Conservation (phyloP, 345 rosid species). For the Acer negundo region DNA sequence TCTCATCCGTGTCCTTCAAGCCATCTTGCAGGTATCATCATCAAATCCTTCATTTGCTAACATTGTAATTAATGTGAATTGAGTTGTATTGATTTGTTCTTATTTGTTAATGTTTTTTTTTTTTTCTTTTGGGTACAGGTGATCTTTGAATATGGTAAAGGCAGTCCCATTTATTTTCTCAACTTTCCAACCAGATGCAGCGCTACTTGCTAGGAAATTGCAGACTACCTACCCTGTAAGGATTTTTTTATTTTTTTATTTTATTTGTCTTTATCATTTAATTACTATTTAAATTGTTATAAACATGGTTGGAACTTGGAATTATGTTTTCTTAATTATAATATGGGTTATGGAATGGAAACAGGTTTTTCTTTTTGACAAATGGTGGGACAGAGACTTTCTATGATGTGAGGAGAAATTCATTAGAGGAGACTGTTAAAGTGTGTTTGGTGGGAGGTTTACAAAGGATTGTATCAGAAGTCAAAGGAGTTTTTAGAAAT, state of each 20-base stretch:
- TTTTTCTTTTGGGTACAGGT: conserved; percentile 38
- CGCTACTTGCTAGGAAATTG: conserved; percentile 59
- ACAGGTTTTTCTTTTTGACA: conserved; percentile 81
- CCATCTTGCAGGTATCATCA: conserved; percentile 51
- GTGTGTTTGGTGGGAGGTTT: conserved; percentile 75
- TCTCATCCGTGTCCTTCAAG: conserved; percentile 60
- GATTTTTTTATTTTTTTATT: not conserved
- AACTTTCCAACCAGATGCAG: conserved; percentile 92
- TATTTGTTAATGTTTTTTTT: not conserved
- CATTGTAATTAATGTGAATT: not conserved
- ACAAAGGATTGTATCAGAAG: conserved; percentile 85
- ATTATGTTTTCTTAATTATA: not conserved
- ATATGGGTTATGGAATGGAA: not conserved
- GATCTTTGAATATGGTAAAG: conserved; percentile 55
- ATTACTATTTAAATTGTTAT: no score
- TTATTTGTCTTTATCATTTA: no score
- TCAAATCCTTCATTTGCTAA: not conserved
- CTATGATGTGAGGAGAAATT: conserved; percentile 73
- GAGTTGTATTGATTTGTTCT: no score
- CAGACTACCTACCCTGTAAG: conserved; percentile 83
- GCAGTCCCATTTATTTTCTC: conserved; percentile 84
- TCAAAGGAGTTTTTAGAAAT: conserved; percentile 72
- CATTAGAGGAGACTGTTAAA: conserved; percentile 79
- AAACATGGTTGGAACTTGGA: not conserved
- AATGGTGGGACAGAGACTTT: conserved; percentile 59